Percentiles rank a stretch among this genome's conserved stretches.
phyloP scores from a whole-genome alignment of 495 filamentous ascomycete genomes.

The Penicillium pulvis region DNA sequence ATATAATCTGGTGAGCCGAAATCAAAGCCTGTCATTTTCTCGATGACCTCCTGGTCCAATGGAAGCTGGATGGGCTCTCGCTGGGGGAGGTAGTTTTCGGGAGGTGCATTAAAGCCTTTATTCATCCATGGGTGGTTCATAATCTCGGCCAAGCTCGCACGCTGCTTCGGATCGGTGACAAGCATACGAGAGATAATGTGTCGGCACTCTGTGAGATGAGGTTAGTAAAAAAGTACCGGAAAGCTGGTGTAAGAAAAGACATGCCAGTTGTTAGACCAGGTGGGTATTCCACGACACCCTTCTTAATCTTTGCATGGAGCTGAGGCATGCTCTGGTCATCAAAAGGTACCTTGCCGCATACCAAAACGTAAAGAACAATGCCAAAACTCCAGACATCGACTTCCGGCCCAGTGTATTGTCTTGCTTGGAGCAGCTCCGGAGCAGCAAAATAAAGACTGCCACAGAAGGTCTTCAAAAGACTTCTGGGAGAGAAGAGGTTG shows the following conservation, averaged over 20 bases:
- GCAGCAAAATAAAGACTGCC: conserved; percentile 98
- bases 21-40: conserved; percentile 97
- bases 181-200: conserved; percentile 95
- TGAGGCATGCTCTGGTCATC: conserved; percentile 99
- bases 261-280: conserved; percentile 86
- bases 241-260: conserved; percentile 23
- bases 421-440: conserved; percentile 90
- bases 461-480: conserved; percentile 93
- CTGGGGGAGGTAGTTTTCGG: conserved; percentile 84
- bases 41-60: conserved; percentile 78
- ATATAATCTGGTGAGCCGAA: conserved; percentile 89
- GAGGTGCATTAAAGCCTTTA: conserved; percentile 83
- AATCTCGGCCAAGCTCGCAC: conserved; percentile 86
- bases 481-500: conserved; percentile 89
- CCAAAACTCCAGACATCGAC: conserved; percentile 99
- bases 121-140: conserved; percentile 97
- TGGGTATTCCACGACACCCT: conserved; percentile 93
- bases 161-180: conserved; percentile 87
- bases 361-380: conserved; percentile 96
- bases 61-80: conserved; percentile 86
- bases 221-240: background rate
- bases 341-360: conserved; percentile 98
- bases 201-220: conserved; percentile 72
- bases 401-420: conserved; percentile 92
- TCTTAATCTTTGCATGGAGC: conserved; percentile 98